Base-by-base conservation (phyloP, 208 protist genomes). In the Trypanosomatidae sp. region DNA sequence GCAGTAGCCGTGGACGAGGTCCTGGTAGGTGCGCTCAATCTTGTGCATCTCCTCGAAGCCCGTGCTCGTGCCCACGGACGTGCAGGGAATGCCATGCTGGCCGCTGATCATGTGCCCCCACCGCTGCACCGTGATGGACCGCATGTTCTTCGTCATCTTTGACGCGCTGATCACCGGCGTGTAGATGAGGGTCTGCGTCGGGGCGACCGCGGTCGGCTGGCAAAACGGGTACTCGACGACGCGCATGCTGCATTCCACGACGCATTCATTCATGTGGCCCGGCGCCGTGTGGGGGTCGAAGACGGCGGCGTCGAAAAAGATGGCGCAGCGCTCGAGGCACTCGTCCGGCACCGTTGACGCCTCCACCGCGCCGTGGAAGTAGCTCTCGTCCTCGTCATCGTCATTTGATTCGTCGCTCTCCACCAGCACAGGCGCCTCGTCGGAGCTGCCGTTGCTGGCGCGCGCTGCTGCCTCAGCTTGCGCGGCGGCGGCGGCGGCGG, bases 281-380 rank as follows among this genome's bases (percentile, higher is more conserved):
- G 10, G 8, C 41, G 19, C 15, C 2, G 5, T 22, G 4, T n/a
- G 41, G 0, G 70, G 50, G 44, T 76, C 56, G 53, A 81, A 76
- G 41, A 81, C 28, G 12, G 74, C 33, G n/a, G 68, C 74, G 55
- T 84, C 79, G 30, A 84, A 39, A 3, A 87, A 47, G 30, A 84
- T 74, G 7, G 72, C 80, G 46, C 83, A 84, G 30, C 83, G 76
- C 59, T 87, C 76, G 7, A 84, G 41, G 36, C 79, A 84, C 15
- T 19, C 44, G 3, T 50, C 47, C 2, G 83, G 67, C 44, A 83
- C 25, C 4, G 59, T 44, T 3, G 62, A 71, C 62, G 41, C 59
- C 59, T 53, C 46, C 47, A 65, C 64, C 1, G 60, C n/a, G 2
- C 10, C 68, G 10, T 47, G 36, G 50, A 13, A 43, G 22, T 0